Conservation (phyloP, 2,329 filamentous ascomycete genomes). For the Aspergillus melleus region DNA sequence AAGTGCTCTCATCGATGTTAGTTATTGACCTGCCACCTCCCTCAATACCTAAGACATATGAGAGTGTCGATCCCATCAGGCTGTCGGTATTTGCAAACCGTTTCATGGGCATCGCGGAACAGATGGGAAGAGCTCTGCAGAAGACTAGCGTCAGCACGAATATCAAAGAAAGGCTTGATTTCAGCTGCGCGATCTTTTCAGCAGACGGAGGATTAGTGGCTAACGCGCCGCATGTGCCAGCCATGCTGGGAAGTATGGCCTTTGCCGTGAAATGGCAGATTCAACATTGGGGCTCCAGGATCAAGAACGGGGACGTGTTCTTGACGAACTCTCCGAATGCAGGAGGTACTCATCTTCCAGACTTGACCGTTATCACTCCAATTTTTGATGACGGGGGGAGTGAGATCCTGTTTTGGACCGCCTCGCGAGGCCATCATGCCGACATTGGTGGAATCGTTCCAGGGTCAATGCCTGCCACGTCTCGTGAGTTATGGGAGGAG, state of each 20-base stretch:
- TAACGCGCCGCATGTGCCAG: constrained; percentile 70
- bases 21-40: too few species aligned
- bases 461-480: constrained; percentile 67
- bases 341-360: constrained; percentile 78
- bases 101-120: constrained; percentile 80
- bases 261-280: too few species aligned
- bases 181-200: constrained; percentile 78
- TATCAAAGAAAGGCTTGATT: constrained; percentile 81
- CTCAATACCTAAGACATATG: too few species aligned
- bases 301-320: constrained; percentile 59
- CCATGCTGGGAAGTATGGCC: constrained; percentile 65
- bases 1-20: too few species aligned
- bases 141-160: constrained; percentile 75
- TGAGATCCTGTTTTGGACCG: constrained; percentile 75
- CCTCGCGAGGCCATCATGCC: constrained; percentile 69
- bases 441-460: constrained; percentile 70
- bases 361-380: constrained; percentile 75
- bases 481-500: constrained; percentile 39
- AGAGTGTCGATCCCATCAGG: constrained; percentile 68
- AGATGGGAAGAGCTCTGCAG: constrained; percentile 73
- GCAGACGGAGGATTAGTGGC: constrained; percentile 68
- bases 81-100: constrained; percentile 77
- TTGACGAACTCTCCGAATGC: constrained; percentile 80
- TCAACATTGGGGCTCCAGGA: too few species aligned
- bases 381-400: constrained; percentile 66